Percentiles rank a stretch among this genome's conserved stretches.
Evolutionary conservation across 805 yeast genomes (phyloP).

Genomic region (Zygosaccharomyces gambellarensis): DNA sequence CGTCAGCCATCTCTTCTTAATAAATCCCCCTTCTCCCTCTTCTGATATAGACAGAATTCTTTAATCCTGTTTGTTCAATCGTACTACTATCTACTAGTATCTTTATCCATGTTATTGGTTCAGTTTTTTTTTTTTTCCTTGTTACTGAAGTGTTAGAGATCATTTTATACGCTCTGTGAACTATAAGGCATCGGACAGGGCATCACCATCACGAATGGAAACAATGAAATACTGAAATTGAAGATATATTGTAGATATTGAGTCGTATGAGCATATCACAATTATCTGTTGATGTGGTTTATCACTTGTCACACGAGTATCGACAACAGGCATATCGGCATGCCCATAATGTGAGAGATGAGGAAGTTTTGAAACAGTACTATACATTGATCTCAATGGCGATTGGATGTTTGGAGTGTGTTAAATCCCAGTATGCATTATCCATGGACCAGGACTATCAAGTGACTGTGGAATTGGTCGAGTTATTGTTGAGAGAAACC

Average conservation of each 20-base stretch:
- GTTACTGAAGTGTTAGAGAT: not conserved
- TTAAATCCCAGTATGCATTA: slow-evolving; percentile 16
- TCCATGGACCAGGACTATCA: slow-evolving; percentile 27
- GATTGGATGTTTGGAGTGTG: slow-evolving; percentile 20
- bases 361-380: slow-evolving; percentile 30
- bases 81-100: not conserved
- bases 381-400: slow-evolving; percentile 32
- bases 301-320: slow-evolving; percentile 27
- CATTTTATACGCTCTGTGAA: not conserved
- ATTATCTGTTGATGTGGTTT: slow-evolving; percentile 11
- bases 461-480: slow-evolving; percentile 26
- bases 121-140: slow-evolving; percentile 1
- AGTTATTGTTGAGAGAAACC: slow-evolving; percentile 31
- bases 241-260: not conserved
- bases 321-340: slow-evolving; percentile 20
- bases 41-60: not conserved
- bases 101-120: not conserved
- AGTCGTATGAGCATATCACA: slow-evolving; percentile 5
- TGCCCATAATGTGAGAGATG: slow-evolving; percentile 16
- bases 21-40: slow-evolving; percentile 1
- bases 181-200: not conserved
- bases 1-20: slow-evolving; percentile 28
- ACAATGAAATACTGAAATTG: not conserved
- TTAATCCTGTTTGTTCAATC: not conserved
- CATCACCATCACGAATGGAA: not conserved